A percentile compares a stretch with the other conserved stretches of the same genome.
phyloP scores from a whole-genome alignment of 2,329 filamentous ascomycete species.

The Aspergillus brasiliensis region DNA sequence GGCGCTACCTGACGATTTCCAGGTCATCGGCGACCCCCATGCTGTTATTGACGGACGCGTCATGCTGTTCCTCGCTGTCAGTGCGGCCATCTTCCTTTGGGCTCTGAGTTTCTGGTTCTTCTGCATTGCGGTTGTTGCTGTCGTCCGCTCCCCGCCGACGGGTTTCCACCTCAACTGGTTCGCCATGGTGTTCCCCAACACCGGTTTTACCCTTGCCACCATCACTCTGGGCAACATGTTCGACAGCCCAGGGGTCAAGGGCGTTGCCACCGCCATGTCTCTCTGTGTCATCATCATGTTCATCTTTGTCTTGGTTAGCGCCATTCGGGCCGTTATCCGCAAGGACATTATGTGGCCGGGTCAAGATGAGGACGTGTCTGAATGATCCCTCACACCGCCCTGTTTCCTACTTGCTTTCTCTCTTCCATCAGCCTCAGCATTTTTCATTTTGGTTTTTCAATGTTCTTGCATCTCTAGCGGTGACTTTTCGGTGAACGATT shows the following conservation, averaged over 20 bases:
- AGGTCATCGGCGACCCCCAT: slow-evolving; percentile 44
- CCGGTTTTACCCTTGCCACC: slow-evolving; percentile 62
- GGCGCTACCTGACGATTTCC: slow-evolving; percentile 52
- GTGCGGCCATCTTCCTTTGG: slow-evolving; percentile 64
- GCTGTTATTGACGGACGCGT: slow-evolving; percentile 36
- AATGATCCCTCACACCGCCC: slow-evolving; percentile 18
- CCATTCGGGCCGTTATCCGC: slow-evolving; percentile 54
- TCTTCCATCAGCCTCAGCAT: not conserved
- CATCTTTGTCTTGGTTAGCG: slow-evolving; percentile 54
- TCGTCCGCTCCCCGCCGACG: slow-evolving; percentile 47
- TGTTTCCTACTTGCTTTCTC: not conserved
- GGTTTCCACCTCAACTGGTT: slow-evolving; percentile 60
- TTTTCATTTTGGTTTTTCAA: not conserved
- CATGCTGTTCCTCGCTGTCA: slow-evolving; percentile 51
- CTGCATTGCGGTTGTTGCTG: slow-evolving; percentile 52
- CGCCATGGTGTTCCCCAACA: slow-evolving; percentile 68
- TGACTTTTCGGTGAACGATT: not conserved
- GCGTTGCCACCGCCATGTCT: slow-evolving; percentile 59
- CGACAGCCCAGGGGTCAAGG: slow-evolving; percentile 55
- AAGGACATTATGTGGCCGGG: slow-evolving; percentile 61
- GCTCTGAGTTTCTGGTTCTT: slow-evolving; percentile 62
- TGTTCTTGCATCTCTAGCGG: slow-evolving; percentile 1
- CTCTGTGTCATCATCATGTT: slow-evolving; percentile 58
- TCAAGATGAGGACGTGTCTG: slow-evolving; percentile 58
- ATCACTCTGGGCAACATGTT: slow-evolving; percentile 60